Evolutionary conservation across 2,329 filamentous ascomycete species (phyloP), one percentile per base, ranked within the genome.

Genomic region (Calycina herbarum): DNA sequence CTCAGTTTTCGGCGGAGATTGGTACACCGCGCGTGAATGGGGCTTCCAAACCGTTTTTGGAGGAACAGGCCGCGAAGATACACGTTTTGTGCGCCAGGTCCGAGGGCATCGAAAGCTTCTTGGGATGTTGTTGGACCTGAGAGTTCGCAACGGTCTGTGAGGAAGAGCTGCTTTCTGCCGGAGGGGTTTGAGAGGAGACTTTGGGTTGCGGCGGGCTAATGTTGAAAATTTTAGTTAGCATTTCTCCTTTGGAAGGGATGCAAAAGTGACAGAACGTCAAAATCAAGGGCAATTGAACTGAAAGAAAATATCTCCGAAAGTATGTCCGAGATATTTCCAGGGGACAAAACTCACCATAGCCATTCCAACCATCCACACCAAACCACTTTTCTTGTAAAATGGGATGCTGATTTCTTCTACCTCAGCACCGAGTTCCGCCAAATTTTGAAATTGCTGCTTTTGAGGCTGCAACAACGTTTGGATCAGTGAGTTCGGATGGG

Each of bases 41-140:
- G 65, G 1, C 77, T 74, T 0, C 82, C 83, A 64, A 83, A 82
- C 1, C 73, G 72, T 10, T 80, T 73, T 40, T 75, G 70, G 0
- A 82, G 77, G 59, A 84, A 84, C 0, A 82, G 70, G 0, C 82
- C 83, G 59, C 84, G 84, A 59, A 85, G 79, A 56, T 83, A 80
- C 3, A 83, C 83, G 68, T 85, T 85, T 67, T 84, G 85, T 0
- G 83, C 85, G 0, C 82, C 81, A 15, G 78, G 81, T 70, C 83
- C 84, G 1, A 83, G 77, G 48, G 82, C 80, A 51, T 83, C 78
- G 73, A 85, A 87, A 2, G 80, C 77, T 5, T 77, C 72, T 66
- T 86, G 83, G 40, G 85, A 79, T n/a, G 83, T 80, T 1, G 80
- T 79, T 72, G 85, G 78, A 13, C 79, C 78, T 11, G 69, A 63